phyloP scores from a whole-genome alignment of 371 early-diverging fungal genomes.

The Phascolomyces articulosus region DNA sequence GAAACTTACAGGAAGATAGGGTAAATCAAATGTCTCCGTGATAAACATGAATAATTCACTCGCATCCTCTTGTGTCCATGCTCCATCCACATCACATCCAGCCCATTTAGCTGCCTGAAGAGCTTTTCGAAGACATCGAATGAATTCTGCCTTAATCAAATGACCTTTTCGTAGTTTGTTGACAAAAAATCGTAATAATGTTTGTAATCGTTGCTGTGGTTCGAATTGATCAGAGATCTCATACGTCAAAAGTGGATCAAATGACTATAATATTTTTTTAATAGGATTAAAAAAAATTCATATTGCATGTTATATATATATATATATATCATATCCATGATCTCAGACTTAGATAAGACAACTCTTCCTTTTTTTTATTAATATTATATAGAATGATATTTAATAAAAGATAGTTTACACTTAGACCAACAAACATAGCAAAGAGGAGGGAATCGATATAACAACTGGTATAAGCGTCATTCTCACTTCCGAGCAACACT shows the following conservation, averaged over 20 bases:
- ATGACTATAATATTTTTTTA: conserved; percentile 20
- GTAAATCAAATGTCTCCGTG: conserved; percentile 55
- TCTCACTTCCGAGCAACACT: conserved; percentile 47
- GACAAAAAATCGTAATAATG: conserved; percentile 51
- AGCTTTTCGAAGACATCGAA: conserved; percentile 47
- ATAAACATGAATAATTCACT: conserved; percentile 59
- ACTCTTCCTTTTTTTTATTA: not conserved
- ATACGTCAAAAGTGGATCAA: conserved; percentile 40
- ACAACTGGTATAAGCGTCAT: conserved; percentile 56
- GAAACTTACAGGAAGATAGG: conserved; percentile 49
- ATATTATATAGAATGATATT: not conserved
- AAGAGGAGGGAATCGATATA: conserved; percentile 58
- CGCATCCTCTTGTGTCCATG: conserved; percentile 57
- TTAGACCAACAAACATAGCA: conserved; percentile 55
- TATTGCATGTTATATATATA: not conserved
- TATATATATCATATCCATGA: not conserved
- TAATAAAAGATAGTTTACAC: not conserved
- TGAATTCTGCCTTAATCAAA: conserved; percentile 41
- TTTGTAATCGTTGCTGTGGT: conserved; percentile 37
- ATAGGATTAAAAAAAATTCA: not conserved
- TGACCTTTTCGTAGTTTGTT: conserved; percentile 54
- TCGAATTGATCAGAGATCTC: conserved; percentile 19
- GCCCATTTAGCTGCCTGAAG: conserved; percentile 50
- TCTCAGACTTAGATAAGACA: not conserved
- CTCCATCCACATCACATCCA: conserved; percentile 25